Evolutionary conservation across 2,329 filamentous ascomycete genomes (phyloP).

Genomic region (Penicillium thymicola): DNA sequence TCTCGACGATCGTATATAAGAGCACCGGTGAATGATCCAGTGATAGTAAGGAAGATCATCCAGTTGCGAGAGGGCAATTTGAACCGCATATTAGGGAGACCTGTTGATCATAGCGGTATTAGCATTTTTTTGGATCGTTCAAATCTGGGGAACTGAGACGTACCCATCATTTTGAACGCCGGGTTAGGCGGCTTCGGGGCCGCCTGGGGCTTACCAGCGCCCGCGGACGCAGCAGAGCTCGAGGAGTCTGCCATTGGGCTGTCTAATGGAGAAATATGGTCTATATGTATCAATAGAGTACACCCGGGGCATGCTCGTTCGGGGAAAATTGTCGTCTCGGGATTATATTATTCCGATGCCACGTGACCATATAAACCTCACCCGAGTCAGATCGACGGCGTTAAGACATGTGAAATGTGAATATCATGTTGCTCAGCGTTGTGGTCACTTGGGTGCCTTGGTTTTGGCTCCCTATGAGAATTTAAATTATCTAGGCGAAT

Average conservation of each 20-base stretch:
- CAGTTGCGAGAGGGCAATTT: slow-evolving; percentile 94
- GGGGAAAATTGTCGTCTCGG: slow-evolving; percentile 20
- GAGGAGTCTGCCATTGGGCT: slow-evolving; percentile 37
- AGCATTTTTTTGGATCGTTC: slow-evolving; percentile 4
- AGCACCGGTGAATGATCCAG: slow-evolving; percentile 71
- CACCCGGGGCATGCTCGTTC: slow-evolving; percentile 4
- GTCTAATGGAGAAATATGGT: background rate
- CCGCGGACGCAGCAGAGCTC: slow-evolving; percentile 35
- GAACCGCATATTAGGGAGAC: slow-evolving; percentile 76
- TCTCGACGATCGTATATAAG: slow-evolving; percentile 90
- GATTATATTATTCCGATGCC: slow-evolving; percentile 11
- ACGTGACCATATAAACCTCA: slow-evolving; percentile 10
- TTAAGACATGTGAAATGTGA: background rate
- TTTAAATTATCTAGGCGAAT: background rate
- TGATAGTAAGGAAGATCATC: slow-evolving; percentile 88
- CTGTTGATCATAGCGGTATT: slow-evolving; percentile 41
- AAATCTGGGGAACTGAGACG: slow-evolving; percentile 8
- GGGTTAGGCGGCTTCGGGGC: slow-evolving; percentile 59
- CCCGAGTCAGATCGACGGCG: too few species aligned
- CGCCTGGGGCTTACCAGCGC: slow-evolving; percentile 38
- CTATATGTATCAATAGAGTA: background rate
- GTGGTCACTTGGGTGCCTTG: background rate
- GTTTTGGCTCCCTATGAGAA: too few species aligned
- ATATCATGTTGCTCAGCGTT: background rate
- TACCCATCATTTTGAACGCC: slow-evolving; percentile 68